Conservation (phyloP, 768 basidiomycete genomes). For the Lyophyllum semitale region DNA sequence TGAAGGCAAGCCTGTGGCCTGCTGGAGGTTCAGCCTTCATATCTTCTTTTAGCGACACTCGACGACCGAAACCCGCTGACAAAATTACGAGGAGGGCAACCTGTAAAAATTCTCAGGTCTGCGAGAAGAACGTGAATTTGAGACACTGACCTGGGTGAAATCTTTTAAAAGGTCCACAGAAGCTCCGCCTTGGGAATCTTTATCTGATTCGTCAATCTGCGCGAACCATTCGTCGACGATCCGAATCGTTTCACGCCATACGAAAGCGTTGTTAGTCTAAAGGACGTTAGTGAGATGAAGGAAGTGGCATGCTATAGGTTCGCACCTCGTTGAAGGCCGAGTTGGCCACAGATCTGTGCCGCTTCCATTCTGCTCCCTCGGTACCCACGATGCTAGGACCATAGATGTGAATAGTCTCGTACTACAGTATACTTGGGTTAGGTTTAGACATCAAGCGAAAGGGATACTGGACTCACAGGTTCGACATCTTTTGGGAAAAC, state of each 20-base stretch:
- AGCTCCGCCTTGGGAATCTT: background rate
- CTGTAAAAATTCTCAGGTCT: conserved; percentile 10
- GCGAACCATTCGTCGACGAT: conserved; percentile 44
- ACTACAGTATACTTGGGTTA: conserved; percentile 20
- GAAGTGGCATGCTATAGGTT: background rate
- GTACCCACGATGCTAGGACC: conserved; percentile 44
- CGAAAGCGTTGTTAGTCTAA: conserved; percentile 48
- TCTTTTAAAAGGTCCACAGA: conserved; percentile 24
- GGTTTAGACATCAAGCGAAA: background rate
- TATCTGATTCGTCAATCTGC: conserved; percentile 27
- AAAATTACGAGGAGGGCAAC: conserved; percentile 39
- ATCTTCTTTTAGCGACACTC: conserved; percentile 33
- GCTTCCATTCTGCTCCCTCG: conserved; percentile 49
- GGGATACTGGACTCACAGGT: conserved; percentile 25
- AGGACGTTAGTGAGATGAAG: background rate
- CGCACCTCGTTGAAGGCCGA: conserved; percentile 52
- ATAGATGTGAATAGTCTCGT: conserved; percentile 45
- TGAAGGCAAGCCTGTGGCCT: conserved; percentile 37
- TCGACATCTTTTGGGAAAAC: conserved; percentile 42
- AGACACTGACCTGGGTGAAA: conserved; percentile 24
- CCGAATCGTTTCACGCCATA: conserved; percentile 46
- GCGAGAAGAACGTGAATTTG: background rate
- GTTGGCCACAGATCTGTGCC: conserved; percentile 44
- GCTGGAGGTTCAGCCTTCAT: conserved; percentile 22
- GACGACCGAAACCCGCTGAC: conserved; percentile 43